These are phyloP conservation scores for Aspergillus haitiensis DNA, from an alignment of 495 filamentous ascomycete species.

Conservation along the genomic window DNA sequence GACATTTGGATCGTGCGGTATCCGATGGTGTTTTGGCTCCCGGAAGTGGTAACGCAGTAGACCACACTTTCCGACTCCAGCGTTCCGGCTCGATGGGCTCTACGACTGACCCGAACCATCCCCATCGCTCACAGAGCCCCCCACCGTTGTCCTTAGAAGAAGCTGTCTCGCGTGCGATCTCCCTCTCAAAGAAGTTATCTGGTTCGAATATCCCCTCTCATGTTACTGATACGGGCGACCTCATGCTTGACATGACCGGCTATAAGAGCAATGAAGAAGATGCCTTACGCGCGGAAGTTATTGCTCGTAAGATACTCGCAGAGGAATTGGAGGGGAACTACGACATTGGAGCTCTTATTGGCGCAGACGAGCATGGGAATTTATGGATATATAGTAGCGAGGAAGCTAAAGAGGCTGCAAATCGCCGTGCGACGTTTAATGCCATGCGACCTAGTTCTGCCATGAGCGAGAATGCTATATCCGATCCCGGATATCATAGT, in stretches of 20 bases:
- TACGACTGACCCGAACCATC: slow-evolving; percentile 31
- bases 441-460: slow-evolving; percentile 53
- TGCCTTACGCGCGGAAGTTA: slow-evolving; percentile 81
- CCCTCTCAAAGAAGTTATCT: slow-evolving; percentile 83
- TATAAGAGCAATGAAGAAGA: slow-evolving; percentile 94
- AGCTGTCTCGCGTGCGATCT: slow-evolving; percentile 78
- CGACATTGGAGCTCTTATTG: slow-evolving; percentile 93
- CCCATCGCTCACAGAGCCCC: slow-evolving; percentile 66
- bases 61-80: slow-evolving; percentile 15
- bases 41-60: slow-evolving; percentile 15
- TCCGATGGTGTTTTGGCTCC: slow-evolving; percentile 51
- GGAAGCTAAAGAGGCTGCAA: slow-evolving; percentile 82
- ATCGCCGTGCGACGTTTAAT: slow-evolving; percentile 52
- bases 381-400: slow-evolving; percentile 98
- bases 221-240: slow-evolving; percentile 88
- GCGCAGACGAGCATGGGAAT: slow-evolving; percentile 91
- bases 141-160: slow-evolving; percentile 72
- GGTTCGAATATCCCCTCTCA: slow-evolving; percentile 89
- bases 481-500: slow-evolving; percentile 93
- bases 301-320: slow-evolving; percentile 92
- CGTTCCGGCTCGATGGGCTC: slow-evolving; percentile 17
- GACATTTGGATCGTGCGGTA: slow-evolving; percentile 51
- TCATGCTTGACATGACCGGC: slow-evolving; percentile 98
- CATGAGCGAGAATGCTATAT: slow-evolving; percentile 76
- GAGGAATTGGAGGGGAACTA: slow-evolving; percentile 94